Percentiles rank a stretch among this genome's conserved stretches.
These are phyloP conservation scores for Amylocystis lapponica DNA, from an alignment of 768 basidiomycete species.

Conservation along the genomic window DNA sequence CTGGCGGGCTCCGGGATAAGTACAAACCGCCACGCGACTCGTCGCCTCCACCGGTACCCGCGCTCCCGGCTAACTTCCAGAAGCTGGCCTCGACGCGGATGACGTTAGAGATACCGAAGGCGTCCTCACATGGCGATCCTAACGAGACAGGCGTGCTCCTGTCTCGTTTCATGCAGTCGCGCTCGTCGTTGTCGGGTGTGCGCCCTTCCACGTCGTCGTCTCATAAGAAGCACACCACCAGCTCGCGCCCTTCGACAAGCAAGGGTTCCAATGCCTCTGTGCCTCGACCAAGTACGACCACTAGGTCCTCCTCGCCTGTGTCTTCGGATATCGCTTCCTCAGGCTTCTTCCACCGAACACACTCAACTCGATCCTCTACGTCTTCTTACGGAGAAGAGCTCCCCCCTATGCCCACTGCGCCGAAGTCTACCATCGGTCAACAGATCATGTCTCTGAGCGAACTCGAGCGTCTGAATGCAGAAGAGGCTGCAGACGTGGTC, in stretches of 20 bases:
- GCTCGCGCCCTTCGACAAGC: constrained; percentile 20
- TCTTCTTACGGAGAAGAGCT: constrained; percentile 48
- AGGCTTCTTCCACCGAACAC: constrained; percentile 43
- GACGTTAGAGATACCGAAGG: constrained; percentile 20
- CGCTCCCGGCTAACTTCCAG: constrained; percentile 43
- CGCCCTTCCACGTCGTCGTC: constrained; percentile 16
- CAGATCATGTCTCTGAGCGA: constrained; percentile 56
- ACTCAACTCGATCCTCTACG: constrained; percentile 46
- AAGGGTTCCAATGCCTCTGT: constrained; percentile 8
- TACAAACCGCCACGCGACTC: constrained; percentile 23
- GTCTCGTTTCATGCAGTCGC: constrained; percentile 21
- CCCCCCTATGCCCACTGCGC: constrained; percentile 32
- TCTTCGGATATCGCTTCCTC: constrained; percentile 53
- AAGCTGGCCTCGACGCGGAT: constrained; percentile 8
- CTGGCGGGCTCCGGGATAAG: constrained; percentile 56
- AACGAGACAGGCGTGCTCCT: constrained; percentile 10
- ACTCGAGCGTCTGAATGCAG: constrained; percentile 21
- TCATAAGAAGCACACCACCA: constrained; percentile 11
- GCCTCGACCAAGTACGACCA: constrained; percentile 41
- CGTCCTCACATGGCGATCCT: constrained; percentile 6
- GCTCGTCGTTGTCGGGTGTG: constrained; percentile 18
- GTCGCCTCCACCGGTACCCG: constrained; percentile 45
- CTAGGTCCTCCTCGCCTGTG: constrained; percentile 56
- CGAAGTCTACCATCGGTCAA: constrained; percentile 26
- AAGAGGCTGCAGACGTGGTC: constrained; percentile 14